Evolutionary conservation across 78 protist species (phyloP), one percentile per base, ranked within the genome.

Genomic region (Guillardia theta): DNA sequence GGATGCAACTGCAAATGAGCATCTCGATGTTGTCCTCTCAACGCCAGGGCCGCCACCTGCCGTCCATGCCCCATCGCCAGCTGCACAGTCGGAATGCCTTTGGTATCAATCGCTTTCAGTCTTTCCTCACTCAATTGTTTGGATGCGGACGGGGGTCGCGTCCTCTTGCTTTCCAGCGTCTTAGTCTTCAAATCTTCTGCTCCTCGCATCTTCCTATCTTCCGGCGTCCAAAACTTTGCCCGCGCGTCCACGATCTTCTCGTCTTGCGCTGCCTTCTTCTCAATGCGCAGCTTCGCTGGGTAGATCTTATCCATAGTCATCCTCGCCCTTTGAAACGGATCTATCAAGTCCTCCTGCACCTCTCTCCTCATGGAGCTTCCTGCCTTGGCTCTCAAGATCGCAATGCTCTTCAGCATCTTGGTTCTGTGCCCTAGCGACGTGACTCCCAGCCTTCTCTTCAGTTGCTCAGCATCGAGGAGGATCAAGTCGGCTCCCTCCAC

Each of bases 341-440:
- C n/a, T n/a, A n/a, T n/a, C n/a, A n/a, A n/a, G n/a, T n/a, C n/a
- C n/a, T n/a, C n/a, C n/a, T n/a, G 70, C 70, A 27, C 70, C 70
- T 58, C 70, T 58, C 70, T 1, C 27, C 6, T 58, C 47, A 21
- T 37, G 33, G 39, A 22, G 27, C 37, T 37, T 43, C 47, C 10
- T 0, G 87, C 87, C 22, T 43, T 70, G 87, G 39, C 22, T 15
- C 50, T 21, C 1, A 78, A 30, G 24, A 78, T 43, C 2, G 90
- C 45, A 1, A 78, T 78, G 1, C 44, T 18, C 12, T 78, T 18
- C 90, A 78, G 0, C 44, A 78, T 6, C 48, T 43, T 37, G 1
- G 50, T 43, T 19, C 90, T 46, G 90, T 78, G 90, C n/a, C 83
- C 83, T 43, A 70, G 87, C 5, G 87, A 70, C 19, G 90, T 9